These are phyloP conservation scores for Paraleonurus japonicus DNA, from an alignment of 257 asterid genomes.

Conservation along the genomic window DNA sequence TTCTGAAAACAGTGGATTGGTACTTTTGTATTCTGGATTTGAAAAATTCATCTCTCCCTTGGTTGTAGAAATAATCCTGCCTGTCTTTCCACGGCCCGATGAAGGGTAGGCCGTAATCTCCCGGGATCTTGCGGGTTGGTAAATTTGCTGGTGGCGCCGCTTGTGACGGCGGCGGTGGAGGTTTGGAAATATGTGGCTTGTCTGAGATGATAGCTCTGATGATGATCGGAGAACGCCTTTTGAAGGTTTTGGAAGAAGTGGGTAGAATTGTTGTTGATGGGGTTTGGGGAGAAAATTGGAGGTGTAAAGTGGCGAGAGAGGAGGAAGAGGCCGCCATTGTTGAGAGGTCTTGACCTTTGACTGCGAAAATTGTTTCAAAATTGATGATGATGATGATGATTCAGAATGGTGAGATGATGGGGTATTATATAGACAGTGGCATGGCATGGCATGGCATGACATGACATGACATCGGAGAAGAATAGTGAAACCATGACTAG, in stretches of 20 bases:
- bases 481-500: no score
- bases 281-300: slow-evolving; percentile 6
- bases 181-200: slow-evolving; percentile 24
- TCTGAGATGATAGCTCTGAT: slow-evolving; percentile 27
- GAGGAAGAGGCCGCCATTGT: slow-evolving; percentile 20
- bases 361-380: no score
- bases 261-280: slow-evolving; percentile 9
- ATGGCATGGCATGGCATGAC: no score
- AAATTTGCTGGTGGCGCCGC: slow-evolving; percentile 24
- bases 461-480: no score
- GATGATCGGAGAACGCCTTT: no score
- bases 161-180: no score
- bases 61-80: slow-evolving; percentile 78
- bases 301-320: slow-evolving; percentile 32
- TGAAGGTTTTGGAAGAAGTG: slow-evolving; percentile 10
- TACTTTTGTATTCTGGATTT: slow-evolving; percentile 59
- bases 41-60: slow-evolving; percentile 74
- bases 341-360: neutral
- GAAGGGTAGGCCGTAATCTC: slow-evolving; percentile 66
- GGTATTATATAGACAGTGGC: no score
- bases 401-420: no score
- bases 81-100: slow-evolving; percentile 75
- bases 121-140: slow-evolving; percentile 61
- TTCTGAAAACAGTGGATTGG: slow-evolving; percentile 69
- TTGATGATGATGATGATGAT: no score